phyloP scores from a whole-genome alignment of 2,329 filamentous ascomycete genomes.

The Raffaelea albimanens region DNA sequence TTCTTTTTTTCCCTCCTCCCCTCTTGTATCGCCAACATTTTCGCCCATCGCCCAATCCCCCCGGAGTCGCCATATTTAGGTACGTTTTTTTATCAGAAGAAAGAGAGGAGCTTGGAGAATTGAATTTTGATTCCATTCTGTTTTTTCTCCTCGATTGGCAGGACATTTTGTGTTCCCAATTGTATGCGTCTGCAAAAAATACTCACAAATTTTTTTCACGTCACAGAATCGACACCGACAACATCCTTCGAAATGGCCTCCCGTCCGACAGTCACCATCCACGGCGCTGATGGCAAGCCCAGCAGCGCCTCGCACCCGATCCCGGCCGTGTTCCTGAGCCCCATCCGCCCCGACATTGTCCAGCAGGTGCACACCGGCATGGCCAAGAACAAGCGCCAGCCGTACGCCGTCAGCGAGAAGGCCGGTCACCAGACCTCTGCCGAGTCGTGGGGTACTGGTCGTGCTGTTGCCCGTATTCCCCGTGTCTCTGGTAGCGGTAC shows the following conservation, averaged over 20 bases:
- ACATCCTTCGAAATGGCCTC: conserved; percentile 61
- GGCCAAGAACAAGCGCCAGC: conserved; percentile 99
- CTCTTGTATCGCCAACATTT: neutral
- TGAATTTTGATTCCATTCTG: too few species aligned
- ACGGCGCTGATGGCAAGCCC: conserved; percentile 90
- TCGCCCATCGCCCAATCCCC: neutral
- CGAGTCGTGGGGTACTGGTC: conserved; percentile 99
- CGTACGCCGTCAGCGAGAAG: conserved; percentile 99
- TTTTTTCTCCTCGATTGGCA: too few species aligned
- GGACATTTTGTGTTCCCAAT: too few species aligned
- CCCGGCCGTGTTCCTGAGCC: conserved; percentile 92
- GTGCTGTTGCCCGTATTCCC: conserved; percentile 99
- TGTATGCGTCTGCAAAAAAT: too few species aligned
- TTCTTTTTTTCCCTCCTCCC: neutral
- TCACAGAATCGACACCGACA: neutral
- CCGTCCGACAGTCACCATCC: conserved; percentile 94
- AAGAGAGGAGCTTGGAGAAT: neutral
- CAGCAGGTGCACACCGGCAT: conserved; percentile 98
- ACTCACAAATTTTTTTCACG: too few species aligned
- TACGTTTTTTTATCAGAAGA: neutral
- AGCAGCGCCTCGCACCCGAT: conserved; percentile 83
- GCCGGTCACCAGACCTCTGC: conserved; percentile 99
- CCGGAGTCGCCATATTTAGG: conserved; percentile 2
- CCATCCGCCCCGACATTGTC: conserved; percentile 98
- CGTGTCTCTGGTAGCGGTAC: conserved; percentile 99